Evolutionary conservation across 495 filamentous ascomycete species (phyloP).

Genomic region (Penicillium macrosclerotiorum): DNA sequence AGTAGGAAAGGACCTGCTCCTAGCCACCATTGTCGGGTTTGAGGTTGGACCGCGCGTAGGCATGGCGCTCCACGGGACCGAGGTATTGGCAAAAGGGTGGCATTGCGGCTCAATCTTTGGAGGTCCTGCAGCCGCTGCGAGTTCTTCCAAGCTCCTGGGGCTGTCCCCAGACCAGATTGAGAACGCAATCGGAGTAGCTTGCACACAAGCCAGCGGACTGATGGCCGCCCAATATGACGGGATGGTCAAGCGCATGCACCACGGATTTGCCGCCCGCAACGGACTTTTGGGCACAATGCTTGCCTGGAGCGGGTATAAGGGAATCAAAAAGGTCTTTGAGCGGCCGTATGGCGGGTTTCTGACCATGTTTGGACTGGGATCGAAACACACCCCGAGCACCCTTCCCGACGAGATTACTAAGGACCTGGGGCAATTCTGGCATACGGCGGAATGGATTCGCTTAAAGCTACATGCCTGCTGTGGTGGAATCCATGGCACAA

Average conservation of each 20-base stretch:
- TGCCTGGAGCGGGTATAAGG: conserved; percentile 35
- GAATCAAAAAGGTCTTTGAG: conserved; percentile 46
- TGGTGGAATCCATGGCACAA: not conserved
- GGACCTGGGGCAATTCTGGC: no score
- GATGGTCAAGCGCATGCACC: conserved; percentile 46
- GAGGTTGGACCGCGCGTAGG: conserved; percentile 43
- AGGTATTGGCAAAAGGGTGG: conserved; percentile 42
- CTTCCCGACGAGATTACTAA: no score
- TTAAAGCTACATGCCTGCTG: not conserved
- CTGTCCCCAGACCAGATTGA: conserved; percentile 30
- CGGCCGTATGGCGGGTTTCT: conserved; percentile 44
- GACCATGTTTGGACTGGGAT: conserved; percentile 27
- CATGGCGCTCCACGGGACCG: conserved; percentile 31
- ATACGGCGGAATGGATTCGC: no score
- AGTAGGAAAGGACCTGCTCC: conserved; percentile 31
- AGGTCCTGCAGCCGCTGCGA: conserved; percentile 34
- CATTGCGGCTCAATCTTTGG: conserved; percentile 47
- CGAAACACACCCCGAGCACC: no score
- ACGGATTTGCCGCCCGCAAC: conserved; percentile 44
- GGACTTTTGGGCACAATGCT: conserved; percentile 41
- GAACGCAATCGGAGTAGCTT: conserved; percentile 39
- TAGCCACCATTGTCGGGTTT: conserved; percentile 35
- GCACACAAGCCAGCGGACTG: conserved; percentile 40
- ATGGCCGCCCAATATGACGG: conserved; percentile 47
- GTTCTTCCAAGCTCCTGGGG: conserved; percentile 32